A percentile compares a stretch with the other conserved stretches of the same genome.
Evolutionary conservation across 2,329 filamentous ascomycete genomes (phyloP).

Genomic region (Penicillium psychrosexuale): DNA sequence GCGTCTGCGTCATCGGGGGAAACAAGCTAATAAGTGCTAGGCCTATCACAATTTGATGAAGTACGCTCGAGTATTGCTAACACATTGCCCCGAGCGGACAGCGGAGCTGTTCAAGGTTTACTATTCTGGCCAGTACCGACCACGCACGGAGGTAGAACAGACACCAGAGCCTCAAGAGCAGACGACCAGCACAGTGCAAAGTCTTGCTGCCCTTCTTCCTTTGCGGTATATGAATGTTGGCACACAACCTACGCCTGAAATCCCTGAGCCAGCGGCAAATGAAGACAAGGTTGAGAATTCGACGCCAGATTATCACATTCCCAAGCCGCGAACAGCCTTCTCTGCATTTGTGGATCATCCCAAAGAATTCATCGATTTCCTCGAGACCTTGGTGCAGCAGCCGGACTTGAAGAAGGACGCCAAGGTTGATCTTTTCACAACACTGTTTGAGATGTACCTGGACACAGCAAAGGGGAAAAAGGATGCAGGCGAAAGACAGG

Average conservation of each 20-base stretch:
- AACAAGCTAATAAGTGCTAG: constrained; percentile 46
- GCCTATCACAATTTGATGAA: constrained; percentile 90
- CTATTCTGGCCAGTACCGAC: constrained; percentile 80
- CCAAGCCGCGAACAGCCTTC: constrained; percentile 83
- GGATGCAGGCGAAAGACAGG: constrained; percentile 61
- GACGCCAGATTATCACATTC: constrained; percentile 66
- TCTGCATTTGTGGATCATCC: constrained; percentile 95
- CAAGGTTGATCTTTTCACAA: constrained; percentile 84
- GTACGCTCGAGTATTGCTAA: constrained; percentile 85
- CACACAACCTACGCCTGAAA: constrained; percentile 32
- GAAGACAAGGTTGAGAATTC: constrained; percentile 36
- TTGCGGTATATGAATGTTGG: constrained; percentile 76
- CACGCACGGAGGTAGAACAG: constrained; percentile 61
- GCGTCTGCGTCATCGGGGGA: background rate
- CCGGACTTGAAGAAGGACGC: constrained; percentile 69
- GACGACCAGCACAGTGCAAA: constrained; percentile 75
- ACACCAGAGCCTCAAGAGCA: constrained; percentile 46
- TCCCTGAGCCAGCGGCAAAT: constrained; percentile 25
- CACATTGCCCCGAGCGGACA: constrained; percentile 77
- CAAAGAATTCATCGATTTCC: constrained; percentile 84
- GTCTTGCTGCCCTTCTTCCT: constrained; percentile 77
- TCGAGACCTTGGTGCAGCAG: constrained; percentile 80
- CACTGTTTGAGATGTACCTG: constrained; percentile 96
- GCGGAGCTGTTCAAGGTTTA: constrained; percentile 91
- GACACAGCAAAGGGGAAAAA: constrained; percentile 78